Conservation (phyloP, 1,284 basidiomycete genomes). For the Apiotrichum domesticum region DNA sequence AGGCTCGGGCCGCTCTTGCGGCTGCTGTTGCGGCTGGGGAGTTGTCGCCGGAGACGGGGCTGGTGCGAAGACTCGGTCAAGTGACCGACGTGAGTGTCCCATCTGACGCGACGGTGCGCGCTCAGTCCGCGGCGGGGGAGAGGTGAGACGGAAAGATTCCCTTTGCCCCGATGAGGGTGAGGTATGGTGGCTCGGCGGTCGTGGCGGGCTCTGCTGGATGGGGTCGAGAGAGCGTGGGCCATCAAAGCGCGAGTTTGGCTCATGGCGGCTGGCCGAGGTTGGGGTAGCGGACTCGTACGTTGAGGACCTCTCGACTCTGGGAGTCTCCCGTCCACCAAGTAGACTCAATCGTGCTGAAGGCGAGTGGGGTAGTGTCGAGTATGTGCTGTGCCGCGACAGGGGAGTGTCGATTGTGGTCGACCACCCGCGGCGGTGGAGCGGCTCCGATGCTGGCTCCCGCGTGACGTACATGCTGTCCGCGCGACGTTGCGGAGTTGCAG, state of each 20-base stretch:
- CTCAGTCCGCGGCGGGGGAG: background rate
- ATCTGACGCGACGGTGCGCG: background rate
- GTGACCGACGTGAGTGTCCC: too few relatives aligned
- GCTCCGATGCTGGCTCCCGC: background rate
- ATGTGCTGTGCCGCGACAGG: background rate
- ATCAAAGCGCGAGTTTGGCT: constrained; percentile 1
- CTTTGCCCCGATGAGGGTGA: background rate
- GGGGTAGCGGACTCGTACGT: constrained; percentile 1
- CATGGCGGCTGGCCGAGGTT: background rate
- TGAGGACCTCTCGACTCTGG: background rate
- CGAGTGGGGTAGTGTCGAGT: background rate
- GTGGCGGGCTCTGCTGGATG: constrained; percentile 17
- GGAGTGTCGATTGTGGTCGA: constrained; percentile 4
- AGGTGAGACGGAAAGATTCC: background rate
- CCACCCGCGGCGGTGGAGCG: constrained; percentile 1
- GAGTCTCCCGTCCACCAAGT: background rate
- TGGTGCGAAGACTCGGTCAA: too few relatives aligned
- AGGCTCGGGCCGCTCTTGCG: too few relatives aligned
- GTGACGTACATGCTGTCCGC: background rate
- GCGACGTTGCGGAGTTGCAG: background rate
- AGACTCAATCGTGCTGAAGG: background rate
- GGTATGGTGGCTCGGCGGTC: background rate
- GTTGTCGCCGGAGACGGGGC: too few relatives aligned
- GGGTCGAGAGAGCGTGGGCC: constrained; percentile 9
- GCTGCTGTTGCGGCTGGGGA: too few relatives aligned